A percentile compares a stretch with the other conserved stretches of the same genome.
phyloP scores from a whole-genome alignment of 495 filamentous ascomycete species.

The Neurospora tetraspora region DNA sequence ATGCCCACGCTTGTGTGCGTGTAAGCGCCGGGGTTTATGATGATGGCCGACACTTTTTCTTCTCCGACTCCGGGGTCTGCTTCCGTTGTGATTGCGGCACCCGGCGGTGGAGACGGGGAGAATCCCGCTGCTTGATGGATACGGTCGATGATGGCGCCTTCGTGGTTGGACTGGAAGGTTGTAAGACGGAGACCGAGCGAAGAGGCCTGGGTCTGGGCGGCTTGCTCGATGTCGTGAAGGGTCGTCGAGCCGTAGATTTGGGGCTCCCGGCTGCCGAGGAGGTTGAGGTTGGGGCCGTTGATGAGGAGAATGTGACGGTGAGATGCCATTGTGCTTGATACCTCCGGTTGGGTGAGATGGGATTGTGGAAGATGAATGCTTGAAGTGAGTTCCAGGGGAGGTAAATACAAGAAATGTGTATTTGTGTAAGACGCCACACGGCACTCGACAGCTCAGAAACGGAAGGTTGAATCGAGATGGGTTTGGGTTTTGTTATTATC shows the following conservation, averaged over 20 bases:
- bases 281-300: constrained; percentile 75
- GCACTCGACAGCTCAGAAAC: neutral
- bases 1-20: constrained; percentile 61
- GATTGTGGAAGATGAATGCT: neutral
- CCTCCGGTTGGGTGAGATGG: neutral
- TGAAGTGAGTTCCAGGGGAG: neutral
- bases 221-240: constrained; percentile 45
- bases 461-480: neutral
- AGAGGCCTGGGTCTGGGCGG: constrained; percentile 33
- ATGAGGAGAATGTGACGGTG: constrained; percentile 59
- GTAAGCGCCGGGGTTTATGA: constrained; percentile 62
- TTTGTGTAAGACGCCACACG: neutral
- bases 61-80: constrained; percentile 6
- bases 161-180: constrained; percentile 57
- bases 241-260: constrained; percentile 59
- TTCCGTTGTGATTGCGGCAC: neutral
- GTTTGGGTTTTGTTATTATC: neutral
- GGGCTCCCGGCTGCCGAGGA: constrained; percentile 63
- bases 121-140: constrained; percentile 44
- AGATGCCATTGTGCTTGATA: constrained; percentile 14
- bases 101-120: constrained; percentile 1
- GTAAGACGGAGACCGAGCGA: constrained; percentile 33
- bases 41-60: constrained; percentile 42
- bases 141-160: constrained; percentile 53
- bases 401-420: neutral